phyloP scores from a whole-genome alignment of 805 yeast genomes.

The Cephaloascus albidus region DNA sequence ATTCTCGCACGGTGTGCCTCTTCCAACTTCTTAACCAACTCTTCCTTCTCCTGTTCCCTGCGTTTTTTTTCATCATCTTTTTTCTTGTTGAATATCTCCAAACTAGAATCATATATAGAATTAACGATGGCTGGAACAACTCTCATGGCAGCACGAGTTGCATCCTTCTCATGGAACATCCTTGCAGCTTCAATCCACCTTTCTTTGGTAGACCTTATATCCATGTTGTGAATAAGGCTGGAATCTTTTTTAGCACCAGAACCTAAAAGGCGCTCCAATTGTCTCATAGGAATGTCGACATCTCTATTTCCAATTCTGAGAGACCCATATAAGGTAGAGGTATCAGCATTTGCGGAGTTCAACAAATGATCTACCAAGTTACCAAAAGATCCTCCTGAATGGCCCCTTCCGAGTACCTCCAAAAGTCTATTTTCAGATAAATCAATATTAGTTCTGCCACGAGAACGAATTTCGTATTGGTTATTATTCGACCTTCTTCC shows the following conservation, averaged over 20 bases:
- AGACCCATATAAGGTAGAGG: neutral
- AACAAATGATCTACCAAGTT: neutral
- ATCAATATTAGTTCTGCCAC: too few relatives aligned
- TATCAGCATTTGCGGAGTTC: neutral
- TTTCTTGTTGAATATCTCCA: conserved; percentile 13
- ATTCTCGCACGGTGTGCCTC: neutral
- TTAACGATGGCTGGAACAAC: conserved; percentile 3
- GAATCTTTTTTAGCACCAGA: neutral
- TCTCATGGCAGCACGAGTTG: conserved; percentile 10
- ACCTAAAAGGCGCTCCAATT: neutral
- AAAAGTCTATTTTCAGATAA: neutral
- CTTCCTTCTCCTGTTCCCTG: neutral
- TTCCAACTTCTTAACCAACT: neutral
- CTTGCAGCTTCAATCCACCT: conserved; percentile 60
- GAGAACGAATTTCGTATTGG: too few relatives aligned
- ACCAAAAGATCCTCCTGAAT: neutral
- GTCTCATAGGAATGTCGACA: neutral
- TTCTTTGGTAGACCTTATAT: conserved; percentile 40
- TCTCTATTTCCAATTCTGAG: neutral
- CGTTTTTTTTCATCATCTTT: conserved; percentile 13
- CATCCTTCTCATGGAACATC: conserved; percentile 37
- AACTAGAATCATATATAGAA: conserved; percentile 7
- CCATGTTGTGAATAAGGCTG: neutral
- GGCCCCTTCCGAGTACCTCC: neutral
- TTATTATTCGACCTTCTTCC: too few relatives aligned